Evolutionary conservation across 2,329 filamentous ascomycete genomes (phyloP).

Genomic region (Pseudopithomyces chartarum): DNA sequence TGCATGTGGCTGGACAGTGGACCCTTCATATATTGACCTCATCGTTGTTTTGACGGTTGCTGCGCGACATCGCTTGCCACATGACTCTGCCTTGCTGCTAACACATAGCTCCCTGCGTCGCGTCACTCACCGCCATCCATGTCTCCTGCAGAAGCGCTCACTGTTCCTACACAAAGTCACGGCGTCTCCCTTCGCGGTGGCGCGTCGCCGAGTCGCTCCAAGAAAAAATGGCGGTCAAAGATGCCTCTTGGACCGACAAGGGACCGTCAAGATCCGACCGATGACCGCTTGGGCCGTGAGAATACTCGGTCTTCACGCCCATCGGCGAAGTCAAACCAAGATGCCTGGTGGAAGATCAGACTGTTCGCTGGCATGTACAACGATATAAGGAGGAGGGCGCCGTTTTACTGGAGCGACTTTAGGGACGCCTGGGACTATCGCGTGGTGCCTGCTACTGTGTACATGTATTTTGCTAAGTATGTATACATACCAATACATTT

Average conservation of each 20-base stretch:
- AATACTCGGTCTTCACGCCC: slow-evolving; percentile 20
- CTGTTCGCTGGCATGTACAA: slow-evolving; percentile 80
- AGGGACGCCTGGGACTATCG: slow-evolving; percentile 88
- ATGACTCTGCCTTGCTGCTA: background rate
- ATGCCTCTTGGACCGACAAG: slow-evolving; percentile 21
- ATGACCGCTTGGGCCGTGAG: slow-evolving; percentile 18
- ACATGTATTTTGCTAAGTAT: slow-evolving; percentile 96
- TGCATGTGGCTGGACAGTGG: background rate
- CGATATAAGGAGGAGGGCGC: slow-evolving; percentile 74
- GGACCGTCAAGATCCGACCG: slow-evolving; percentile 5
- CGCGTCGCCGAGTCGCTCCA: slow-evolving; percentile 20
- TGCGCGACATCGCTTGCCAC: background rate
- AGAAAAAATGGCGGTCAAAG: slow-evolving; percentile 26
- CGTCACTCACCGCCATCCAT: slow-evolving; percentile 11
- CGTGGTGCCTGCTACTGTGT: slow-evolving; percentile 82
- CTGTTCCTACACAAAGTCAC: slow-evolving; percentile 22
- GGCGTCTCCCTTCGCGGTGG: slow-evolving; percentile 22
- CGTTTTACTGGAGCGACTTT: slow-evolving; percentile 84
- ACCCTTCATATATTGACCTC: background rate
- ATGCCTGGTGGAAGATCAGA: slow-evolving; percentile 73
- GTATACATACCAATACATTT: slow-evolving; percentile 26
- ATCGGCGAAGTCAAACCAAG: slow-evolving; percentile 21
- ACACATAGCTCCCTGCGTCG: background rate
- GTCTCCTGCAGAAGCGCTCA: slow-evolving; percentile 25
- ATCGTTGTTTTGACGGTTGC: background rate